Evolutionary conservation across 225 moss, liverwort and hornwort species (phyloP), one percentile per base, ranked within the genome.

Genomic region (Antitrichia curtipendula): DNA sequence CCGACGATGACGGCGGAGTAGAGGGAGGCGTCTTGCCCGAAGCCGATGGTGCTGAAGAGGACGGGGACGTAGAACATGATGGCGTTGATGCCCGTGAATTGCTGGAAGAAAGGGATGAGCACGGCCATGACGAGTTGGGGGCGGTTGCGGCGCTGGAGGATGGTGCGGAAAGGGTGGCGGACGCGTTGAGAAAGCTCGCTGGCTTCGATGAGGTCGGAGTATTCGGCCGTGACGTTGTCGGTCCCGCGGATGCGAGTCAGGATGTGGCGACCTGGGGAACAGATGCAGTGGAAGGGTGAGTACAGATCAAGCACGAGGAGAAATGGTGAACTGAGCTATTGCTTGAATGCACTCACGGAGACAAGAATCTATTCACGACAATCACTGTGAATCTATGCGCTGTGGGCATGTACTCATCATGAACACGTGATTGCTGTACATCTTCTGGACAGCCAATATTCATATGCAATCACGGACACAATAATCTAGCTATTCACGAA

Each of bases 21-120:
- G 20, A 94, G 83, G 6, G 93, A 87, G 9, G 87, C 91, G 23
- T 92, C 72, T 17, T 90, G 65, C 53, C 90, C 90, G 52, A 93
- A 93, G 1, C 93, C 93, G 64, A 93, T 91, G 8, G 93, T 92
- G 86, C 2, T 91, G 80, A 93, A 92, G 7, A 93, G 86, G 3
- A 93, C 93, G 4, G 92, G 93, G 6, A 92, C 92, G 83, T 93
- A 93, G 85, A 93, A 93, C 92, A 91, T 93, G 87, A 93, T 93
- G 57, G 93, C 92, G 79, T 93, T 92, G 85, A 93, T 93, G 50
- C 93, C 93, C 8, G 93, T 93, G 57, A 93, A 82, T 22, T 93
- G 93, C 47, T 93, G 92, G 92, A 93, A 93, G 27, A 92, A 85
- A 2, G 93, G 93, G 36, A 93, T 93, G 29, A 83, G 34, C 0